Base-by-base conservation (phyloP, 202 grass and related monocot genomes). In the Schoenoplectus tabernaemontani region DNA sequence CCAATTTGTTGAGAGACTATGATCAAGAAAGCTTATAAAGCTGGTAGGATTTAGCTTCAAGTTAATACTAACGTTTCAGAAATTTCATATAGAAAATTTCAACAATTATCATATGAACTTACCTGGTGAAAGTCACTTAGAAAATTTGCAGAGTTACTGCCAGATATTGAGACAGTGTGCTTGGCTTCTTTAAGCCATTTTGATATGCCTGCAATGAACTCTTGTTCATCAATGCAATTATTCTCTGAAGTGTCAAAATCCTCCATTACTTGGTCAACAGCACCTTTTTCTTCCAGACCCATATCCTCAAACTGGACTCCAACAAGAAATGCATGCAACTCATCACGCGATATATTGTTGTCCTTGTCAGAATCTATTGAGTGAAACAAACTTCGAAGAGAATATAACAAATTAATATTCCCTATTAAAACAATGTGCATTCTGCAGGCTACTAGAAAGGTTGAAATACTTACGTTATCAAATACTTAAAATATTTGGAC, bases 221-320 rank as follows among this genome's bases (percentile, higher is more conserved):
- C 95, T 1, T 7, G 39, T 65, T 92, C 83, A 82, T 98, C 91
- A 11, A 98, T 98, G 71, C 1, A n/a, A 72, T 26, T 19, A 79
- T 98, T 89, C 0, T 51, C 74, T 46, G 95, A 98, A 81, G 61
- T 92, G 81, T 98, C 95, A 34, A 98, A 95, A 78, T 95, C 91
- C 32, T 63, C 81, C 89, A 98, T 95, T 64, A 95, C 46, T 85
- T 92, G 81, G 61, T 98, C 76, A 26, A 83, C 83, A 63, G 86
- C 91, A 30, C 81, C 63, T 73, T 83, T 85, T 61, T 78, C 86
- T 81, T 92, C 79, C 66, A 89, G 84, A 54, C 91, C 89, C 61
- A 89, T 78, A 82, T 95, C 89, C 82, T 87, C 91, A 64, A 98
- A 95, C 10, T 92, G 77, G 26, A 95, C 37, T 43, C 96, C 96